Base-by-base conservation (phyloP, 495 filamentous ascomycete species). In the Cryomyces antarcticus region DNA sequence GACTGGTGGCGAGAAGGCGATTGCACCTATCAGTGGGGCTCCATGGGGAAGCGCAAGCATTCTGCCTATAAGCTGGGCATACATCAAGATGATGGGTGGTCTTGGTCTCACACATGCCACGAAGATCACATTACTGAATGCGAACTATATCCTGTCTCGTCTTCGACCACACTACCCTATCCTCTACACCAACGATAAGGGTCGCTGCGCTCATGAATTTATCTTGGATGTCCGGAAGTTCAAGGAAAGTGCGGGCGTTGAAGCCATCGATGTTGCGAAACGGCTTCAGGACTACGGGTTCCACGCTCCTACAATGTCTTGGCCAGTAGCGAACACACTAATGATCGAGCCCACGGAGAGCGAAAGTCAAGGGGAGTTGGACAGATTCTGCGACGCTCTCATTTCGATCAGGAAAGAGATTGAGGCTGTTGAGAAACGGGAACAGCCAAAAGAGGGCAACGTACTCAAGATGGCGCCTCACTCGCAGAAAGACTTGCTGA, bases 331-430 rank as follows among this genome's bases (percentile, higher is more conserved):
- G 38, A 89, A 89, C 60, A 97, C 89, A 1, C 73, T 97, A 13
- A 97, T 97, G 89, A 93, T 97, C 51, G 89, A 97, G 67, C 89
- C 89, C 30, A 97, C 89, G 0, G 89, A 97, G 64, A 85, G 78
- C 12, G 89, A 97, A 64, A 82, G 74, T 59, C 81, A 92, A 57
- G 81, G 80, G 47, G 89, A 97, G 64, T 71, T 97, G 1, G 92
- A 96, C 60, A 78, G 89, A 5, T 97, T 95, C 68, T 84, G 85
- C 48, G 79, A 95, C 46, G 85, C 92, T 3, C 67, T 97, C 28
- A 85, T 97, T 50, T 73, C 72, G 44, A 96, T 97, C 57, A 76
- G 92, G 31, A 57, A 68, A 38, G 89, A 97, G 62, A 95, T 97
- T 49, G 68, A 71, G 31, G 80, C 77, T 31, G 66, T 97, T 35